Evolutionary conservation across 768 basidiomycete genomes (phyloP).

Genomic region (Clitopilus hobsonii): DNA sequence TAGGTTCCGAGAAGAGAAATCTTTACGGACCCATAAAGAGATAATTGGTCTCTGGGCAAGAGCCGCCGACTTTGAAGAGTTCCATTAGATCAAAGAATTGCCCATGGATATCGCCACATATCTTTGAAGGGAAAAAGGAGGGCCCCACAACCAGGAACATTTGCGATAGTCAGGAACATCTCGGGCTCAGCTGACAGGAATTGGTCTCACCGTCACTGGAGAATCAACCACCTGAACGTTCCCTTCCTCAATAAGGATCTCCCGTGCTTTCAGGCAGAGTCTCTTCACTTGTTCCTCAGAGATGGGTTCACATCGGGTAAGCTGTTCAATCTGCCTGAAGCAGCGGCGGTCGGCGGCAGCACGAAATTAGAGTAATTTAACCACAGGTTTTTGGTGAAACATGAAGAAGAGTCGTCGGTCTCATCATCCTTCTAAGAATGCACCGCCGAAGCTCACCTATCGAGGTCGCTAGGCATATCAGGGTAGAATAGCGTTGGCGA

Average conservation of each 20-base stretch:
- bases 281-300: conserved; percentile 95
- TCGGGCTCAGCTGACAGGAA: not conserved
- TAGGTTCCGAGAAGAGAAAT: conserved; percentile 6
- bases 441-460: conserved; percentile 14
- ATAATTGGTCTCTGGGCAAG: conserved; percentile 91
- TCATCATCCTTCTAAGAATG: not conserved
- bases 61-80: conserved; percentile 88
- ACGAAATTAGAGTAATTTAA: not conserved
- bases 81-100: conserved; percentile 98
- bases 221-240: conserved; percentile 72
- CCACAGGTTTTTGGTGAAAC: not conserved
- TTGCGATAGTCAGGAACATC: conserved; percentile 11
- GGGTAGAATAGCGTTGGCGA: not conserved
- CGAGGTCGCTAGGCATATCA: conserved; percentile 20
- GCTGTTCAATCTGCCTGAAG: conserved; percentile 87
- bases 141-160: not conserved
- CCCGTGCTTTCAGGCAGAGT: conserved; percentile 92
- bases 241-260: conserved; percentile 95
- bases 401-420: not conserved
- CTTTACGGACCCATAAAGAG: conserved; percentile 82
- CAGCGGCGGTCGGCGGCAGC: not conserved
- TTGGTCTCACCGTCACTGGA: conserved; percentile 1
- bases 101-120: conserved; percentile 95
- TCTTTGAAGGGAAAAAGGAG: conserved; percentile 32
- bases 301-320: conserved; percentile 90